Base-by-base conservation (phyloP, 495 filamentous ascomycete genomes). In the Pyronema omphalodes region DNA sequence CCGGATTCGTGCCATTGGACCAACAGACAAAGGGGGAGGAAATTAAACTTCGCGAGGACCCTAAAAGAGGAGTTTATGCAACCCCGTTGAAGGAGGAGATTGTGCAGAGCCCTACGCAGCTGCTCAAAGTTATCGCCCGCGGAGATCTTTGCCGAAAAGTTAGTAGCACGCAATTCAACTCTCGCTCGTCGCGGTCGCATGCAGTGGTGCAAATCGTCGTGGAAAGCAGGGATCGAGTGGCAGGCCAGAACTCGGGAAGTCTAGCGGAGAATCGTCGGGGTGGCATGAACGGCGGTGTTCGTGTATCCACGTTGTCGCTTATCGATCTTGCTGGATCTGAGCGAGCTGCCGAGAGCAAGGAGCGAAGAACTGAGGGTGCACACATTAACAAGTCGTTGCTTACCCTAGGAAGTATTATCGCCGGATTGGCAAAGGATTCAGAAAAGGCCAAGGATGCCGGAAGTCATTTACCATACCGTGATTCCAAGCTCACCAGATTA, bases 181-280 rank as follows among this genome's bases (percentile, higher is more conserved):
- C 87, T 40, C 82, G 89, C 64, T 94, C 87, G 69, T 98, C 91
- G 52, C 86, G 91, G 62, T 94, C 86, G 74, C 91, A 98, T 60
- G 91, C 91, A 1, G 91, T 98, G 23, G 91, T 98, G 29, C 91
- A 98, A 69, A 96, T 98, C 58, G 93, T 98, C 9, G 89, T 98
- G 33, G 91, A 98, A 66, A 94, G 88, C 62, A 74, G 91, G 66
- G 93, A 95, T 61, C 83, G 93, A 19, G 79, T 79, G 46, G 74
- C 76, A 15, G 60, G 68, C 6, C 71, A 69, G 7, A 77, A 70
- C n/a, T 58, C 66, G 0, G 71, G 67, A 2, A 58, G 56, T 0
- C 65, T 66, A 63, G 70, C 68, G 44, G 82, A 87, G 36, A 75
- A 65, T 65, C 91, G 91, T 59, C 78, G 88, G 43, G 75, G 83